phyloP scores from a whole-genome alignment of 2,329 filamentous ascomycete species.

The Balansia obtecta region DNA sequence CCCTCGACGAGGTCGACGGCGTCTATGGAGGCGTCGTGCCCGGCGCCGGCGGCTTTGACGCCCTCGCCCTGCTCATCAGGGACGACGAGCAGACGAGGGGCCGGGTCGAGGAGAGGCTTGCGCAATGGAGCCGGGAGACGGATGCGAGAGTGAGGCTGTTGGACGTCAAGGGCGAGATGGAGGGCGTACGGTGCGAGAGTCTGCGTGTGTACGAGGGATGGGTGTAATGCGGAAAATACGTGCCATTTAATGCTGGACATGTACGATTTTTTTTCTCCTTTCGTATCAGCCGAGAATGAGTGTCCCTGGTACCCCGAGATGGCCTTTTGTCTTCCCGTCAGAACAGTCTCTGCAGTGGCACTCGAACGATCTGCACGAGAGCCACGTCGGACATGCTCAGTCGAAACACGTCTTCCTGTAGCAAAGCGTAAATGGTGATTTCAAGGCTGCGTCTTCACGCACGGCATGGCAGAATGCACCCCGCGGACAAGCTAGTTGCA shows the following conservation, averaged over 20 bases:
- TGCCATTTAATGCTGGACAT: background rate
- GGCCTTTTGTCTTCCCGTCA: too few relatives aligned
- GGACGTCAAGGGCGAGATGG: constrained; percentile 58
- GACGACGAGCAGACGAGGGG: constrained; percentile 55
- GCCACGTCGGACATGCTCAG: too few relatives aligned
- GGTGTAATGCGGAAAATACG: constrained; percentile 17
- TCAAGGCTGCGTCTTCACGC: too few relatives aligned
- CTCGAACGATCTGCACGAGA: too few relatives aligned
- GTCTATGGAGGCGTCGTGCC: constrained; percentile 88
- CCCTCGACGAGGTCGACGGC: constrained; percentile 56
- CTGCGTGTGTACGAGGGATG: constrained; percentile 31
- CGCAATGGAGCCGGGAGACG: constrained; percentile 48
- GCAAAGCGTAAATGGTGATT: too few relatives aligned
- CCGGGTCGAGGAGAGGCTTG: constrained; percentile 49
- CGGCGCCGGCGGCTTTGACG: constrained; percentile 88
- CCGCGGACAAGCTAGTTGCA: too few relatives aligned
- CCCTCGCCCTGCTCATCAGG: constrained; percentile 65
- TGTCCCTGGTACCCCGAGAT: too few relatives aligned
- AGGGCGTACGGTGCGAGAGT: constrained; percentile 44
- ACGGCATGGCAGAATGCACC: too few relatives aligned
- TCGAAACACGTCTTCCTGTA: too few relatives aligned
- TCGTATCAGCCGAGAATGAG: too few relatives aligned
- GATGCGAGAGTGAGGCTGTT: constrained; percentile 56
- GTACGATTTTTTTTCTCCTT: too few relatives aligned
- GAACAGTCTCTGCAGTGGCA: too few relatives aligned